These are phyloP conservation scores for Ceratocystis albifundus DNA, from an alignment of 2,329 filamentous ascomycete species.

Conservation along the genomic window DNA sequence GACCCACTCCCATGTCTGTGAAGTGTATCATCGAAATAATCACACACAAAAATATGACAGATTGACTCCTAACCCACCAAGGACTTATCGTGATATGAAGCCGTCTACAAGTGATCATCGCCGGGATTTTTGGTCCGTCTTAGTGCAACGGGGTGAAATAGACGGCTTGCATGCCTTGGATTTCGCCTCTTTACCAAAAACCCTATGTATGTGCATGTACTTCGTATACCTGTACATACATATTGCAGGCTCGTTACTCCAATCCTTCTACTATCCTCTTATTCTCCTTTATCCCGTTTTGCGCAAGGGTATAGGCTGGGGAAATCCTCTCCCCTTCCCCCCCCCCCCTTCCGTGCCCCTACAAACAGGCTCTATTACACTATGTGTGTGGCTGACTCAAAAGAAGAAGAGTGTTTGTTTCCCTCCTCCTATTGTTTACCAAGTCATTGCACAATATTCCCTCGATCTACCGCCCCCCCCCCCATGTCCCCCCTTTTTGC, in stretches of 20 bases:
- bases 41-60: neutral
- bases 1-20: neutral
- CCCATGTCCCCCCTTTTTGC: neutral
- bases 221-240: neutral
- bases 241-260: neutral
- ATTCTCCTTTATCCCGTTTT: conserved; percentile 12
- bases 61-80: neutral
- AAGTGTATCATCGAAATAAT: conserved; percentile 5
- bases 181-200: neutral
- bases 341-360: neutral
- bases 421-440: neutral
- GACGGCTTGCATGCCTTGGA: neutral
- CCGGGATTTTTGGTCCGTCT: neutral
- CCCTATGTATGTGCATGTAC: neutral
- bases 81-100: neutral
- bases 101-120: neutral
- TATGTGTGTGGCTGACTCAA: neutral
- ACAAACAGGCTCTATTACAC: neutral
- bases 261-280: neutral
- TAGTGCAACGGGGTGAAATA: too few relatives aligned
- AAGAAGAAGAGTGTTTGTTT: neutral
- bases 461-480: neutral
- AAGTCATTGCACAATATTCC: neutral
- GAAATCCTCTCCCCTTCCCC: neutral
- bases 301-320: neutral